Evolutionary conservation across 2,329 filamentous ascomycete genomes (phyloP).

Genomic region (Fusarium xyrophilum): DNA sequence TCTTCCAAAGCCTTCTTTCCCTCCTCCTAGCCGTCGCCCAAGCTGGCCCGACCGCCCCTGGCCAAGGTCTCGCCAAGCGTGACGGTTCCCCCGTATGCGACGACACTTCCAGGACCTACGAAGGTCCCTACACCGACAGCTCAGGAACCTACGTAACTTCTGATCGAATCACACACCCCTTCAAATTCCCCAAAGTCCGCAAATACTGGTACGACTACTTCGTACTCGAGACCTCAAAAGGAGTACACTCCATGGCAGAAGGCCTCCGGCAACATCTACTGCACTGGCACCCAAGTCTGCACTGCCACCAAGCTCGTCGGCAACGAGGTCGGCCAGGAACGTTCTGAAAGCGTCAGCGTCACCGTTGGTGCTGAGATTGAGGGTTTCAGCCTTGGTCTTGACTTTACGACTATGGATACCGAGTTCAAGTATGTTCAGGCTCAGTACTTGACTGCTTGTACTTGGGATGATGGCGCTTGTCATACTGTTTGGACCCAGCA

Average conservation of each 20-base stretch:
- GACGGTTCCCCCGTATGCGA: background rate
- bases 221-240: background rate
- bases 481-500: conserved; percentile 22
- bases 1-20: too few relatives aligned
- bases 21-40: background rate
- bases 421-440: conserved; percentile 1
- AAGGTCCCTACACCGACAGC: background rate
- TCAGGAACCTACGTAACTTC: conserved; percentile 7
- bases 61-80: background rate
- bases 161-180: conserved; percentile 1
- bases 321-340: conserved; percentile 1
- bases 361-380: background rate
- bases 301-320: conserved; percentile 4
- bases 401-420: background rate
- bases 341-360: background rate
- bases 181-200: conserved; percentile 8
- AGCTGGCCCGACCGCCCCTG: background rate
- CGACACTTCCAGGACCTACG: background rate
- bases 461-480: conserved; percentile 1
- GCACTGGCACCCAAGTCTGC: background rate
- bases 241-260: conserved; percentile 10
- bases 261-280: conserved; percentile 3
- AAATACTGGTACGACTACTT: conserved; percentile 19
- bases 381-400: background rate
- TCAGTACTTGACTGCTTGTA: conserved; percentile 2